These are phyloP conservation scores for Synchytrium microbalum DNA, from an alignment of 371 early-diverging fungal species.

Conservation along the genomic window DNA sequence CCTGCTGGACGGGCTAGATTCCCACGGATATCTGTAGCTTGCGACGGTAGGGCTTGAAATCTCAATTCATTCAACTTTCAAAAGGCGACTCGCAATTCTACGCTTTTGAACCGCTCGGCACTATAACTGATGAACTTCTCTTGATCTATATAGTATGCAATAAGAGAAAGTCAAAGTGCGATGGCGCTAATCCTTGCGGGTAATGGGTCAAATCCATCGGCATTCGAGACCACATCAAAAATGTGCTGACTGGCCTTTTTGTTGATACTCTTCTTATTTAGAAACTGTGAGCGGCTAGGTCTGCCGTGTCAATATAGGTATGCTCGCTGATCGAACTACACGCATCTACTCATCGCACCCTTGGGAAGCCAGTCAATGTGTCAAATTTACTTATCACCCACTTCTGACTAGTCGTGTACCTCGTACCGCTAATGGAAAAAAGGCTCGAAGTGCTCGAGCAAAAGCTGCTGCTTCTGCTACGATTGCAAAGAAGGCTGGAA, in stretches of 20 bases:
- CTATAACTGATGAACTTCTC: background rate
- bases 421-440: background rate
- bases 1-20: background rate
- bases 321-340: background rate
- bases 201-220: background rate
- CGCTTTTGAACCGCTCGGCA: background rate
- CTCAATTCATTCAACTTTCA: background rate
- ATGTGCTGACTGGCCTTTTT: no score
- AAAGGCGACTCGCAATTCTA: background rate
- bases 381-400: background rate
- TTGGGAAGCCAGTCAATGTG: background rate
- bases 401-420: background rate
- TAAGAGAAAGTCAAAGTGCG: background rate
- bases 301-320: background rate
- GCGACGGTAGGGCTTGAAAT: background rate
- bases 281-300: background rate
- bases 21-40: background rate
- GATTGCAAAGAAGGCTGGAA: no score
- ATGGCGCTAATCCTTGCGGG: background rate
- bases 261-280: no score
- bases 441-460: background rate
- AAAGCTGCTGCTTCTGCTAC: background rate
- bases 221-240: background rate
- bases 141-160: background rate
- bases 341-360: background rate